Percentiles rank a stretch among this genome's conserved stretches.
Evolutionary conservation across 2,329 filamentous ascomycete species (phyloP).

Genomic region (Blastomyces parvus): DNA sequence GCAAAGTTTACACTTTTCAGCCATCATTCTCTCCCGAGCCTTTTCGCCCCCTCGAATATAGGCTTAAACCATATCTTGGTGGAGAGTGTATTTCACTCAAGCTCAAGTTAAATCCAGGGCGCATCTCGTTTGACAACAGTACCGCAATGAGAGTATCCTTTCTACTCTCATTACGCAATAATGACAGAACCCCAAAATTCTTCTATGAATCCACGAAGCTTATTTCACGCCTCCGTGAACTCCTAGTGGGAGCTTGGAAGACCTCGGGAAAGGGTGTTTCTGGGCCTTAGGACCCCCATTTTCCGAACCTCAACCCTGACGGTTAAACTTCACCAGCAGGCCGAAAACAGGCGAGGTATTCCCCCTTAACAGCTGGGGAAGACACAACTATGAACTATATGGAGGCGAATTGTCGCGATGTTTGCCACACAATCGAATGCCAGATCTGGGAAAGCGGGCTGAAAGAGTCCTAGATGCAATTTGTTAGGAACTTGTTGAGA

Average conservation of each 20-base stretch:
- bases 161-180: background rate
- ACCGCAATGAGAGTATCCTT: background rate
- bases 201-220: background rate
- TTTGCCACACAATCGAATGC: background rate
- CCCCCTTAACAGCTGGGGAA: background rate
- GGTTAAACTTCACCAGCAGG: background rate
- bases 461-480: background rate
- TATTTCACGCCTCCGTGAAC: background rate
- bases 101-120: background rate
- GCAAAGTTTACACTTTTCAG: background rate
- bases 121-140: background rate
- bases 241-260: background rate
- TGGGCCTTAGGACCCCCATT: background rate
- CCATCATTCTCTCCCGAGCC: background rate
- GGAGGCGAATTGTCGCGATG: background rate
- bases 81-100: background rate
- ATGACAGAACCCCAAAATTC: background rate
- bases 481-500: background rate
- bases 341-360: background rate
- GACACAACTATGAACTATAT: background rate
- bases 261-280: background rate
- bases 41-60: background rate
- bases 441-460: background rate
- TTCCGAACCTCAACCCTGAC: background rate
- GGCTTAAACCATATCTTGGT: background rate